Evolutionary conservation across 257 asterid species (phyloP), one percentile per base, ranked within the genome.

Genomic region (Nicotiana tomentosiformis): DNA sequence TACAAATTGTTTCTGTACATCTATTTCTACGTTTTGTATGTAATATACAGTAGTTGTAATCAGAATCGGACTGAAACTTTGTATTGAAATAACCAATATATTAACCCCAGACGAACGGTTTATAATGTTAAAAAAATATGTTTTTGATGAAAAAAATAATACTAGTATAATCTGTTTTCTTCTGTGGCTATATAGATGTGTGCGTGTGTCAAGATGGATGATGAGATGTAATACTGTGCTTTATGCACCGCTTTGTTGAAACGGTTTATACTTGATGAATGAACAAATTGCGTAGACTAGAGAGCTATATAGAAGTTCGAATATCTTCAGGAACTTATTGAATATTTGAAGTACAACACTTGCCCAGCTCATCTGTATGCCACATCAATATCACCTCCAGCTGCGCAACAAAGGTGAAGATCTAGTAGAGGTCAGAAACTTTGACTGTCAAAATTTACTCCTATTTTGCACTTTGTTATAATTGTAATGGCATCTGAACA

Each of bases 351-450:
- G 90, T 88, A 89, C 88, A 83, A 89, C 89, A 83, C 89, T 43
- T 94, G 99, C 81, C 99, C 99, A 83, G 98, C 97, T 86, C 98
- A 96, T 86, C 89, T 94, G 79, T 94, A 96, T 88, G 99, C 97
- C 78, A 92, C 98, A 61, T 96, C 99, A 15, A 88, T 94, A 82
- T 93, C 99, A 23, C 98, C 99, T 65, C 99, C 98, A 53, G 93
- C 97, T 82, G 93, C 97, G 51, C 93, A 96, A 89, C 98, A 96
- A 87, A 96, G 98, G 99, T 86, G 98, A 94, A 85, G 99, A 96
- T 91, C 99, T 83, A 91, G 90, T 86, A 89, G 99, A 92, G 98
- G 98, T 94, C 81, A 65, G 87, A 84, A 80, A 61, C 58, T 69
- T 53, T 83, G 30, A 33, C 61, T 66, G 10, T 35, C 66, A 5